Base-by-base conservation (phyloP, 2,329 filamentous ascomycete species). In the Neophaeococcomyces mojaviensis region DNA sequence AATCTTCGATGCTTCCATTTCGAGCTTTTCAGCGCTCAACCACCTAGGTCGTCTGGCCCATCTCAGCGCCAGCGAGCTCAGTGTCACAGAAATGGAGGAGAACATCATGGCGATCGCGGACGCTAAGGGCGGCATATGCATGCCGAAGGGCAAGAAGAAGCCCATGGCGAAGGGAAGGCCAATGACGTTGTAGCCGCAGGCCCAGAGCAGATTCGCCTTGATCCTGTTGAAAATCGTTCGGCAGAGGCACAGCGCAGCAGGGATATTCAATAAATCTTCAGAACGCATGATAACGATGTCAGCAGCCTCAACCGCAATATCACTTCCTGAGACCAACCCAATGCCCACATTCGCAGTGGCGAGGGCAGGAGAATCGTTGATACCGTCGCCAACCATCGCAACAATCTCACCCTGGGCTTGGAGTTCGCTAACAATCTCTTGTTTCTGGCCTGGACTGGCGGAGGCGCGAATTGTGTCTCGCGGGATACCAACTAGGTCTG, bases 111-210 rank as follows among this genome's bases (percentile, higher is more conserved):
- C 88, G 16, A 88, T 89, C 1, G 92, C 92, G 40, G 89, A 88
- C 82, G 97, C 90, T 19, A 92, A 89, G 56, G 94, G 92, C 54
- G 97, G 72, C 60, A 70, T 69, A 58, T 88, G 82, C 50, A 86
- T 78, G 26, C 90, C 92, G 55, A 95, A 80, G 1, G 92, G 90
- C 3, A 98, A 72, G 71, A 97, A 94, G 58, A 97, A 69, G 19
- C 92, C 92, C 92, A 97, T 97, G 33, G 92, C 92, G 58, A 98
- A 94, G 2, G 92, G 92, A 12, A 98, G 74, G 1, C 92, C 92
- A 50, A 97, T 69, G 39, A 88, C 52, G 64, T 98, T 98, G 76
- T 98, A 98, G 52, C 88, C 70, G 64, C 88, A 97, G 0, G 89
- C 89, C 86, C 92, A 96, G 2, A 82, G 72, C 2, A 98, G 76